Conservation (phyloP, 805 yeast genomes). For the Ogataea thermomethanolica region DNA sequence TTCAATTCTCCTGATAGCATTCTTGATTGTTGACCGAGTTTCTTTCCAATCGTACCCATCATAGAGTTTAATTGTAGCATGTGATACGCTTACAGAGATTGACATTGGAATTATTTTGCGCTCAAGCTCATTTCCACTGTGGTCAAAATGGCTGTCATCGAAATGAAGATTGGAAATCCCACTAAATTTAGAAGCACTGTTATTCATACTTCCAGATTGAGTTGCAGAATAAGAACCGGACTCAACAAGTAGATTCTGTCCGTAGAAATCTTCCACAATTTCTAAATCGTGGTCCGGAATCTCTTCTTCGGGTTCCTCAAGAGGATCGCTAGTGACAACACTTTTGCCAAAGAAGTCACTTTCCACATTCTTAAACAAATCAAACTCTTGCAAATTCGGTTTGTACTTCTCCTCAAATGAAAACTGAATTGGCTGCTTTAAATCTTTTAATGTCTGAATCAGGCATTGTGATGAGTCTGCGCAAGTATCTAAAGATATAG, state of each 20-base stretch:
- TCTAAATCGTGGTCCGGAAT: slow-evolving; percentile 15
- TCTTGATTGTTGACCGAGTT: slow-evolving; percentile 63
- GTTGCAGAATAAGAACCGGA: slow-evolving; percentile 14
- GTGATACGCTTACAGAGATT: slow-evolving; percentile 35
- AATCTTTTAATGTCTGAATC: slow-evolving; percentile 61
- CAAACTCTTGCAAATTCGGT: slow-evolving; percentile 34
- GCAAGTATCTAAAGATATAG: slow-evolving; percentile 54
- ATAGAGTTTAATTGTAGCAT: slow-evolving; percentile 47
- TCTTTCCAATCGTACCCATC: slow-evolving; percentile 94
- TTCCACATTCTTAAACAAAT: slow-evolving; percentile 41
- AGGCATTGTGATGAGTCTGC: slow-evolving; percentile 83
- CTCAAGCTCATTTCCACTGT: slow-evolving; percentile 1
- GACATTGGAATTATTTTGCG: slow-evolving; percentile 27
- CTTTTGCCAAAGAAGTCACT: no score
- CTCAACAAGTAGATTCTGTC: slow-evolving; percentile 14
- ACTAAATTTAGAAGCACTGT: slow-evolving; percentile 4
- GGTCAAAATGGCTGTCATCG: slow-evolving; percentile 23
- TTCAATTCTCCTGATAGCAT: slow-evolving; percentile 64
- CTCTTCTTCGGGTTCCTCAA: background rate
- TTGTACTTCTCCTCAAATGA: slow-evolving; percentile 59
- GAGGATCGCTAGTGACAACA: no score
- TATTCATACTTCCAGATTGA: slow-evolving; percentile 5
- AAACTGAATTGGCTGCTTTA: slow-evolving; percentile 64
- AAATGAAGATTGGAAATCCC: slow-evolving; percentile 15
- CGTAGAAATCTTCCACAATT: slow-evolving; percentile 31